Evolutionary conservation across 768 basidiomycete genomes (phyloP).

Genomic region (Russula emetica): DNA sequence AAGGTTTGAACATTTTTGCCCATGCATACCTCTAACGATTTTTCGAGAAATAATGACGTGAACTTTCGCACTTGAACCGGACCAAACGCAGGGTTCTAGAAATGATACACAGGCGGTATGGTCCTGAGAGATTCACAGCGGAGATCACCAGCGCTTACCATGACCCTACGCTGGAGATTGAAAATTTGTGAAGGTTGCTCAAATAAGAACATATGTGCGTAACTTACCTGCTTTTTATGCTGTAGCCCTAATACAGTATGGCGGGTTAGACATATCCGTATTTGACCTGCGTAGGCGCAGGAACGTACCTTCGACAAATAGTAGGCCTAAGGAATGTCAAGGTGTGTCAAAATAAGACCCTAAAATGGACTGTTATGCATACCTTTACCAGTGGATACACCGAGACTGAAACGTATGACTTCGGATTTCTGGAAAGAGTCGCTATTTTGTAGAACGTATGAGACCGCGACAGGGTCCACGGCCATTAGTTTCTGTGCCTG

Average conservation of each 20-base stretch:
- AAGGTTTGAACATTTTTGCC: background rate
- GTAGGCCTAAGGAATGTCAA: slow-evolving; percentile 3
- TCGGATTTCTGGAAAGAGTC: slow-evolving; percentile 37
- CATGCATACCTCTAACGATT: slow-evolving; percentile 29
- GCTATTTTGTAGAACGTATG: slow-evolving; percentile 35
- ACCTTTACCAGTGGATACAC: slow-evolving; percentile 24
- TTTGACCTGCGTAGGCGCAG: background rate
- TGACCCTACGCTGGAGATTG: slow-evolving; percentile 13
- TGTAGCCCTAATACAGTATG: background rate
- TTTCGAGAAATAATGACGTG: slow-evolving; percentile 27
- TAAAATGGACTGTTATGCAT: background rate
- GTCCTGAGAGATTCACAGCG: background rate
- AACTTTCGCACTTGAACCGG: slow-evolving; percentile 30
- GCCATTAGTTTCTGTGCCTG: slow-evolving; percentile 33
- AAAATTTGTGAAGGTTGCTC: background rate
- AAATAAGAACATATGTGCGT: background rate
- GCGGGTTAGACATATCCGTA: background rate
- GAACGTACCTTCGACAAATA: slow-evolving; percentile 24
- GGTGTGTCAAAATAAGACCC: background rate
- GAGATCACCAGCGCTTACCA: background rate
- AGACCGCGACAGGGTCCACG: slow-evolving; percentile 36
- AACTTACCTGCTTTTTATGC: slow-evolving; percentile 18
- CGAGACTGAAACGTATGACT: slow-evolving; percentile 17
- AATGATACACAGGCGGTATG: background rate
- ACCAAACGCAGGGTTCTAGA: slow-evolving; percentile 32